Evolutionary conservation across 768 basidiomycete genomes (phyloP).

Genomic region (Dendrothele bispora): DNA sequence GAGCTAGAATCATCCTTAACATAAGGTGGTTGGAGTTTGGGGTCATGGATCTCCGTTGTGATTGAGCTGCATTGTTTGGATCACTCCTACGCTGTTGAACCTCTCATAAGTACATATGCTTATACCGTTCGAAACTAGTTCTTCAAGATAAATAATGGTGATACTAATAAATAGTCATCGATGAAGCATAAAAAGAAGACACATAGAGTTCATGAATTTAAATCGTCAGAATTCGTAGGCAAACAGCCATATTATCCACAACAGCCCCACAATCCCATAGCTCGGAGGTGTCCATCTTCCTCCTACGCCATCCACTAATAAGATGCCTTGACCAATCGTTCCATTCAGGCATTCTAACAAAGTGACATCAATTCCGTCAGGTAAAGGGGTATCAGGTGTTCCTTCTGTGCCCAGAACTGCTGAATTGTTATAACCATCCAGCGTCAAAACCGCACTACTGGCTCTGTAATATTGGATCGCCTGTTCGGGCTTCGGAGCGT

Average conservation of each 20-base stretch:
- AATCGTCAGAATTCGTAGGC: not conserved
- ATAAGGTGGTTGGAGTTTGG: no score
- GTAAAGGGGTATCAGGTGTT: conserved; percentile 38
- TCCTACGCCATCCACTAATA: conserved; percentile 6
- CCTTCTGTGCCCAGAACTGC: conserved; percentile 37
- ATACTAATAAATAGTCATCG: no score
- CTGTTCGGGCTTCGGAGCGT: conserved; percentile 23
- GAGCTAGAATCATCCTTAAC: no score
- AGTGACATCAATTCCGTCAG: conserved; percentile 35
- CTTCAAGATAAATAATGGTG: no score
- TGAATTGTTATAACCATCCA: conserved; percentile 63
- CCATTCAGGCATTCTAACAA: conserved; percentile 50
- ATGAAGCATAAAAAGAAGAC: no score
- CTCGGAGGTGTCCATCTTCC: conserved; percentile 1
- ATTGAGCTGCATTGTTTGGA: no score
- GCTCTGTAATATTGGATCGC: conserved; percentile 62
- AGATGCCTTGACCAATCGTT: conserved; percentile 39
- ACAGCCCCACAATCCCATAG: not conserved
- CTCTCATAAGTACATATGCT: no score
- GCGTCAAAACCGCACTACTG: conserved; percentile 50
- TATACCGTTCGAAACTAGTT: no score
- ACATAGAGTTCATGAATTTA: no score
- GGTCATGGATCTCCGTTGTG: no score
- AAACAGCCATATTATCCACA: not conserved
- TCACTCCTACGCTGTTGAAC: no score